A percentile compares a stretch with the other conserved stretches of the same genome.
Conservation (phyloP, 208 protist species). For the Crithidia sp. region DNA sequence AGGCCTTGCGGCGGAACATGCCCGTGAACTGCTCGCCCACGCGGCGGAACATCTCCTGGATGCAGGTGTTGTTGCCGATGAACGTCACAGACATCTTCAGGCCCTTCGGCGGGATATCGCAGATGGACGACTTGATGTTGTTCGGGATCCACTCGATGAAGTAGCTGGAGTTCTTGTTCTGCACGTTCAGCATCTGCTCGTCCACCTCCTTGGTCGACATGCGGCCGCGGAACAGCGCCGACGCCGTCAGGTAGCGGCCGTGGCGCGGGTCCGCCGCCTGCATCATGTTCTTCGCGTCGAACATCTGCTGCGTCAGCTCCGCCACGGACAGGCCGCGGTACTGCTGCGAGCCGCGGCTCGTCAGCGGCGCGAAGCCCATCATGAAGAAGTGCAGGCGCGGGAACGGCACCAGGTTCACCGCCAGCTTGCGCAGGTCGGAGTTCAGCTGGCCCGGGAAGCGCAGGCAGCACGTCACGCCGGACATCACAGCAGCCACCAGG, state of each 20-base stretch:
- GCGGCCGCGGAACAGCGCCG: constrained; percentile 92
- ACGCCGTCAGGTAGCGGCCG: constrained; percentile 76
- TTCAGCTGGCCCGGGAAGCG: constrained; percentile 98
- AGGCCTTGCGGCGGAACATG: too few species aligned
- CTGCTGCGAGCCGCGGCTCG: constrained; percentile 75
- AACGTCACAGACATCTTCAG: too few species aligned
- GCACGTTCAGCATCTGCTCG: too few species aligned
- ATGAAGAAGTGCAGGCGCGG: constrained; percentile 99
- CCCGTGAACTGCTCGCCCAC: too few species aligned
- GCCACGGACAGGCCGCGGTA: constrained; percentile 79
- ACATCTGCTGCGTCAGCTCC: constrained; percentile 96
- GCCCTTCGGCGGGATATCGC: too few species aligned
- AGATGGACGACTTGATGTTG: too few species aligned
- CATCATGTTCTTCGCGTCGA: constrained; percentile 99
- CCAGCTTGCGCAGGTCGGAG: constrained; percentile 96
- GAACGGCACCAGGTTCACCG: constrained; percentile 98
- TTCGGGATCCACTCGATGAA: too few species aligned
- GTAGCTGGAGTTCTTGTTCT: too few species aligned
- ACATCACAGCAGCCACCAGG: constrained; percentile 95
- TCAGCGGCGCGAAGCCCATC: constrained; percentile 96
- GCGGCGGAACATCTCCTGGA: too few species aligned
- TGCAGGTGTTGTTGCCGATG: too few species aligned
- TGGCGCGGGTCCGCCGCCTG: constrained; percentile 62
- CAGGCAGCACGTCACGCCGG: constrained; percentile 95
- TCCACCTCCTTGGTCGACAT: constrained; percentile 91